Percentiles rank a stretch among this genome's conserved stretches.
phyloP scores from a whole-genome alignment of 257 asterid genomes.

The Nicotiana benthamiana region DNA sequence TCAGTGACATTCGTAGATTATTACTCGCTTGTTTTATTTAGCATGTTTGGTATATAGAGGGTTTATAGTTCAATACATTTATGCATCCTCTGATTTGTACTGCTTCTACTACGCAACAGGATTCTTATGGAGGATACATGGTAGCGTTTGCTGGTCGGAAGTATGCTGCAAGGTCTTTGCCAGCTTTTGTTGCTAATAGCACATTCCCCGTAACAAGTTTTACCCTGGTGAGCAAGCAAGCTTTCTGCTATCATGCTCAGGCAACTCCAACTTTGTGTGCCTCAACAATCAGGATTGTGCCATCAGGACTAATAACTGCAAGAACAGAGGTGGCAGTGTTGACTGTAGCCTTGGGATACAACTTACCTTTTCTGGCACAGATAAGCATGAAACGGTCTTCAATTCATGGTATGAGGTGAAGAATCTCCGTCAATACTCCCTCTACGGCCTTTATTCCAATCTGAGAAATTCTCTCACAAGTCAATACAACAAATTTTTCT shows the following conservation, averaged over 20 bases:
- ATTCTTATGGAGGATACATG: slow-evolving; percentile 78
- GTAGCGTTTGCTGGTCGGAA: slow-evolving; percentile 92
- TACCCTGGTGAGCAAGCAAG: slow-evolving; percentile 56
- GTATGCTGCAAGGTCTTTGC: slow-evolving; percentile 79
- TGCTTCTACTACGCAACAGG: slow-evolving; percentile 31
- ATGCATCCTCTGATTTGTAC: background rate
- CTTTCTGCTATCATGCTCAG: slow-evolving; percentile 34
- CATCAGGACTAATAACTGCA: slow-evolving; percentile 52
- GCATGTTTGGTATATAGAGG: too few species aligned
- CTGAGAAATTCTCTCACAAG: slow-evolving; percentile 69
- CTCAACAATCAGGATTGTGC: slow-evolving; percentile 86
- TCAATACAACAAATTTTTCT: slow-evolving; percentile 62
- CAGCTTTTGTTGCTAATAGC: slow-evolving; percentile 69
- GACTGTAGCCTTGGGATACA: slow-evolving; percentile 94
- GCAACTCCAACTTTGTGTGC: slow-evolving; percentile 53
- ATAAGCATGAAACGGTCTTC: slow-evolving; percentile 66
- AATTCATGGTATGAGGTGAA: slow-evolving; percentile 93
- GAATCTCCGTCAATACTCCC: slow-evolving; percentile 95
- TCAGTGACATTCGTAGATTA: background rate
- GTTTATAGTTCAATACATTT: background rate
- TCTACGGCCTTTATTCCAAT: slow-evolving; percentile 63
- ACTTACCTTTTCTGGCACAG: slow-evolving; percentile 86
- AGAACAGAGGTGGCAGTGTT: slow-evolving; percentile 57
- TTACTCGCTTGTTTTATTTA: background rate
- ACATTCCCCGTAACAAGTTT: slow-evolving; percentile 71